Conservation (phyloP, 257 asterid species). For the Solanum ahanhuiri region DNA sequence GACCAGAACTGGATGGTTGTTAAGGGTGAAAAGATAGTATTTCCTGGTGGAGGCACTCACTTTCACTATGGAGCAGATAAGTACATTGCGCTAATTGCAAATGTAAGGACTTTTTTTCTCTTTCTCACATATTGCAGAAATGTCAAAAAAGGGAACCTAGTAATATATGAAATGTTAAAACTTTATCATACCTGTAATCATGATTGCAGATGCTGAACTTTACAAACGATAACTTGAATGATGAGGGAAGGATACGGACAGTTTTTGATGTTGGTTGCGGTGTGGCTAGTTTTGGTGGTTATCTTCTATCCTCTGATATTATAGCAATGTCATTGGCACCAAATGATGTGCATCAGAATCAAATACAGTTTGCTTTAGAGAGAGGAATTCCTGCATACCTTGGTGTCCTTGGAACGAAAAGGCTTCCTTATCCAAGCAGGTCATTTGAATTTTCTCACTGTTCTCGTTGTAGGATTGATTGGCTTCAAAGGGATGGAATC, state of each 20-base stretch:
- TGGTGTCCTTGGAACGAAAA: slow-evolving; percentile 92
- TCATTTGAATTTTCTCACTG: slow-evolving; percentile 92
- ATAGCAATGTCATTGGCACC: slow-evolving; percentile 90
- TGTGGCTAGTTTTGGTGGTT: slow-evolving; percentile 96
- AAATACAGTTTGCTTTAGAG: slow-evolving; percentile 90
- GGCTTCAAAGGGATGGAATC: slow-evolving; percentile 91
- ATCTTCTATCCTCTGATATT: slow-evolving; percentile 78
- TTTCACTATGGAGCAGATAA: slow-evolving; percentile 91
- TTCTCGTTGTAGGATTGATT: slow-evolving; percentile 93
- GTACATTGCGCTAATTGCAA: slow-evolving; percentile 79
- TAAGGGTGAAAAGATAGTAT: slow-evolving; percentile 63
- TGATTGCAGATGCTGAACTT: slow-evolving; percentile 73
- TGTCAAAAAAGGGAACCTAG: neutral
- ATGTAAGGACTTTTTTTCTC: slow-evolving; percentile 36
- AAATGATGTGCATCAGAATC: slow-evolving; percentile 91
- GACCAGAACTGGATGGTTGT: slow-evolving; percentile 99
- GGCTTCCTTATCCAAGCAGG: slow-evolving; percentile 94
- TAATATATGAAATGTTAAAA: neutral
- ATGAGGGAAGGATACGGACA: slow-evolving; percentile 66
- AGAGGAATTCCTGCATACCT: slow-evolving; percentile 95
- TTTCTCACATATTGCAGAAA: slow-evolving; percentile 4
- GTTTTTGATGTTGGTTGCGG: slow-evolving; percentile 93
- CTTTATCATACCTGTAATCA: slow-evolving; percentile 6
- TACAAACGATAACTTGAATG: slow-evolving; percentile 52
- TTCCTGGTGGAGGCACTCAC: slow-evolving; percentile 98